phyloP scores from a whole-genome alignment of 257 asterid species.

The Gentiana macrophylla region DNA sequence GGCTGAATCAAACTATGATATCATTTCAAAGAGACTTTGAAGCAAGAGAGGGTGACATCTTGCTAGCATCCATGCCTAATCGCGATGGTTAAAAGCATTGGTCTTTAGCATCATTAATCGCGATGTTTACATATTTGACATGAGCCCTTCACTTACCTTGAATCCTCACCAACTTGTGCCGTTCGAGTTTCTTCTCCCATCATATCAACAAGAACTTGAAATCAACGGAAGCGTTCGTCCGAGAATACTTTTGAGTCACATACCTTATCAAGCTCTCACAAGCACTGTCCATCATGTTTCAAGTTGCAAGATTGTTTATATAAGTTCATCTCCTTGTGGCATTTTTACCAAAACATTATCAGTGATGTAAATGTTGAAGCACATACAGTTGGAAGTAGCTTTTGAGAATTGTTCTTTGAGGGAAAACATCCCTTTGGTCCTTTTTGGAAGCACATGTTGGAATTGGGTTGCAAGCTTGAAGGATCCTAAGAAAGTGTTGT shows the following conservation, averaged over 20 bases:
- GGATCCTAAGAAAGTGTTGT: slow-evolving; percentile 1
- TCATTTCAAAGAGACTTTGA: slow-evolving; percentile 9
- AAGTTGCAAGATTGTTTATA: slow-evolving; percentile 29
- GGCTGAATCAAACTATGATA: slow-evolving; percentile 27
- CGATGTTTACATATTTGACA: background rate
- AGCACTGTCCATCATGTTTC: slow-evolving; percentile 15
- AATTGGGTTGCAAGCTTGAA: slow-evolving; percentile 17
- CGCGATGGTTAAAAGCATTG: slow-evolving; percentile 45
- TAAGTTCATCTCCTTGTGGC: slow-evolving; percentile 37
- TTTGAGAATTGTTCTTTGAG: slow-evolving; percentile 14
- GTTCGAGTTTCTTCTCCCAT: slow-evolving; percentile 28
- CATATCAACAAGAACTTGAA: slow-evolving; percentile 19
- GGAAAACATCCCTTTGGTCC: slow-evolving; percentile 31
- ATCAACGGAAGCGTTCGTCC: slow-evolving; percentile 20
- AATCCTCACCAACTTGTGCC: slow-evolving; percentile 44
- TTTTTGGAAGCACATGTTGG: slow-evolving; percentile 23
- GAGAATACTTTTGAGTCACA: slow-evolving; percentile 30
- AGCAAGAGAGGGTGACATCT: slow-evolving; percentile 23
- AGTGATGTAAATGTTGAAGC: no score
- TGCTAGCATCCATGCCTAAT: slow-evolving; percentile 35
- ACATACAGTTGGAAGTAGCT: slow-evolving; percentile 14
- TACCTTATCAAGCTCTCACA: slow-evolving; percentile 26
- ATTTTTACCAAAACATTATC: slow-evolving; percentile 7
- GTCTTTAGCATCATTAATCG: slow-evolving; percentile 23
- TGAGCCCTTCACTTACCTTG: slow-evolving; percentile 30